Evolutionary conservation across 2,329 filamentous ascomycete species (phyloP), one percentile per base, ranked within the genome.

Genomic region (Helminthosporium solani): DNA sequence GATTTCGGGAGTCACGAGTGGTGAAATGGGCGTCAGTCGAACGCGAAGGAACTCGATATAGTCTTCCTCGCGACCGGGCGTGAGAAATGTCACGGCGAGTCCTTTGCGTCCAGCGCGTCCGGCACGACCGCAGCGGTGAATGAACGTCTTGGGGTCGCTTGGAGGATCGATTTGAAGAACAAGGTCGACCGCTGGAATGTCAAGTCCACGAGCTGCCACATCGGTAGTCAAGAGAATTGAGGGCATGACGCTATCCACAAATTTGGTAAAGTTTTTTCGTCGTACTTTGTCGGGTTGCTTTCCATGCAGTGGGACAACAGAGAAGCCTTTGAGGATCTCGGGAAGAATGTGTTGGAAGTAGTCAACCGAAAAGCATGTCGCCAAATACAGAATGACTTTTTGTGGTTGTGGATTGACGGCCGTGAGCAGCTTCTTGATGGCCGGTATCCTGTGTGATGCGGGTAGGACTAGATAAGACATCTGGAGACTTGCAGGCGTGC

Each of bases 281-380:
- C 94, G 86, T 7, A 95, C 89, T 58, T 90, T 90, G 3, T 90
- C 84, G 2, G 88, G 86, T 54, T 96, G 88, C 68, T 97, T 96
- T 28, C 94, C 94, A 63, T 99, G 94, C 0, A 99, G 76, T 0
- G 91, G 87, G 7, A 96, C 80, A 2, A 96, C 73, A 0, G 81
- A 75, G 60, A 89, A 88, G 1, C 79, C 61, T 1, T 87, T 86
- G 0, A 99, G 74, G 5, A 96, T 73, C 2, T 78, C 71, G 0
- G 88, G 87, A 1, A 99, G 76, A 5, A 95, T 76, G 56, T 90
- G 81, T 49, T 91, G 84, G 67, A 95, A 95, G 72, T 97, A 97
- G 69, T 97, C 92, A 49, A 99, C 94, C 0, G 88, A 88, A 25
- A 90, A 91, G 67, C 94, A 96, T 2, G 92, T 96, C 0, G 91